Conservation (phyloP, 1,139 yeast species). For the Lodderomyces parapsilosis region DNA sequence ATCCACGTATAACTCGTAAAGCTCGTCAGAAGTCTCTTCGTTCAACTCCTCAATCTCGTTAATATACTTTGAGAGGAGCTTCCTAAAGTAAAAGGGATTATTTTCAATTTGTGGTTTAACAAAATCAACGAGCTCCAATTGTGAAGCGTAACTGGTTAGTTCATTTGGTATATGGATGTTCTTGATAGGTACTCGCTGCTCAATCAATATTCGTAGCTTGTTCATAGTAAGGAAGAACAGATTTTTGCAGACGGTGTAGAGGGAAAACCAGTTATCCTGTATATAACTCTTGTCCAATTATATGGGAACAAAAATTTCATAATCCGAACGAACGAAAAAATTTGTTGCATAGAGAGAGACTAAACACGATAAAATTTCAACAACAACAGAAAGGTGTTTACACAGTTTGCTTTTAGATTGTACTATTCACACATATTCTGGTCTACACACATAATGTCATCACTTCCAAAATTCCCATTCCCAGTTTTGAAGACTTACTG, state of each 20-base stretch:
- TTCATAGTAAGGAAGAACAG: constrained; percentile 9
- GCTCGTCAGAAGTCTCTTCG: constrained; percentile 37
- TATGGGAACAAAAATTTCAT: constrained; percentile 7
- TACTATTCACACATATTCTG: background rate
- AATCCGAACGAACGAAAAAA: constrained; percentile 5
- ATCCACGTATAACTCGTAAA: constrained; percentile 52
- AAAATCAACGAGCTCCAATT: constrained; percentile 14
- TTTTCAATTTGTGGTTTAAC: constrained; percentile 17
- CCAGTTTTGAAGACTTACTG: constrained; percentile 48
- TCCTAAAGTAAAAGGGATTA: constrained; percentile 53
- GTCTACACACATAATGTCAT: constrained; percentile 12
- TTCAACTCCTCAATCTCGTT: constrained; percentile 28
- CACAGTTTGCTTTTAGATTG: background rate
- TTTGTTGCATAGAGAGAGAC: background rate
- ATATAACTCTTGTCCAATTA: constrained; percentile 14
- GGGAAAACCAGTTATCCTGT: constrained; percentile 9
- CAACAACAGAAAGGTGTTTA: background rate
- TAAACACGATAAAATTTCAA: background rate
- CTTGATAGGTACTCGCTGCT: constrained; percentile 15
- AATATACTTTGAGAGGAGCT: constrained; percentile 43
- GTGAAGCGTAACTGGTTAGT: constrained; percentile 10
- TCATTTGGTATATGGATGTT: constrained; percentile 7
- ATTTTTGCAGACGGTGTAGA: background rate
- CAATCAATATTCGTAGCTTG: constrained; percentile 9
- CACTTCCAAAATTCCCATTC: constrained; percentile 37